A percentile compares a stretch with the other conserved stretches of the same genome.
These are phyloP conservation scores for Syncephalastrum contaminatum DNA, from an alignment of 371 early-diverging fungal species.

Conservation along the genomic window DNA sequence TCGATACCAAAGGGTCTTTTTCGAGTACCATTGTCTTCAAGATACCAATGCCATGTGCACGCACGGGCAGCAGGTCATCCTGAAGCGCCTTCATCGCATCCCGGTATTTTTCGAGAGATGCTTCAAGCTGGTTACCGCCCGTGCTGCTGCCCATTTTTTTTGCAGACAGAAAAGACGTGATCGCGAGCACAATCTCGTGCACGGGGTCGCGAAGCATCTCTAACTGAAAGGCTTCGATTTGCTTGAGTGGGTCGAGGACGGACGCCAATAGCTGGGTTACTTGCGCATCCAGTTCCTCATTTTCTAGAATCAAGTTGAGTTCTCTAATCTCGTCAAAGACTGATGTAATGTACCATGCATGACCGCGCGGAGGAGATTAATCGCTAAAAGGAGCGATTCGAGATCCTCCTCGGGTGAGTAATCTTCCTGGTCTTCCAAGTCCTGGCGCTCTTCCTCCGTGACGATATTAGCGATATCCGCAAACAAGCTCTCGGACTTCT, in stretches of 20 bases:
- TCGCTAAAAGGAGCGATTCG: constrained; percentile 39
- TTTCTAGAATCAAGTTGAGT: constrained; percentile 30
- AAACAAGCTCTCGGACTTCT: constrained; percentile 3
- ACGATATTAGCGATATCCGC: constrained; percentile 39
- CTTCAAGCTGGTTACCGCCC: constrained; percentile 17
- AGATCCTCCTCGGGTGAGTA: constrained; percentile 39
- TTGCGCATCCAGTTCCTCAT: constrained; percentile 49
- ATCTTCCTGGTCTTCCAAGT: constrained; percentile 51
- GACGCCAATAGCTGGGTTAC: constrained; percentile 48
- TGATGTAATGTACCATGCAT: constrained; percentile 35
- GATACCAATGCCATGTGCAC: constrained; percentile 83
- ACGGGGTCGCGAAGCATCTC: constrained; percentile 57
- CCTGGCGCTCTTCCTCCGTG: constrained; percentile 26
- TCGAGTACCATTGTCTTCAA: constrained; percentile 76
- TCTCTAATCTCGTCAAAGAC: neutral
- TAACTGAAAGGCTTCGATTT: constrained; percentile 48
- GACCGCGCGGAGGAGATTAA: constrained; percentile 44
- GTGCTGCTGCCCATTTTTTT: constrained; percentile 26
- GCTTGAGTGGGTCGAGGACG: constrained; percentile 54
- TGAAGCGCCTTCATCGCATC: constrained; percentile 78
- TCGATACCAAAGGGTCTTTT: constrained; percentile 53
- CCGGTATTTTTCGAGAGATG: constrained; percentile 57
- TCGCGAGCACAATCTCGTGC: constrained; percentile 57
- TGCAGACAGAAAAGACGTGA: constrained; percentile 42
- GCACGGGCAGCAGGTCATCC: constrained; percentile 80